These are phyloP conservation scores for Ensete ventricosum DNA, from an alignment of 176 grass and related monocot genomes.

Conservation along the genomic window DNA sequence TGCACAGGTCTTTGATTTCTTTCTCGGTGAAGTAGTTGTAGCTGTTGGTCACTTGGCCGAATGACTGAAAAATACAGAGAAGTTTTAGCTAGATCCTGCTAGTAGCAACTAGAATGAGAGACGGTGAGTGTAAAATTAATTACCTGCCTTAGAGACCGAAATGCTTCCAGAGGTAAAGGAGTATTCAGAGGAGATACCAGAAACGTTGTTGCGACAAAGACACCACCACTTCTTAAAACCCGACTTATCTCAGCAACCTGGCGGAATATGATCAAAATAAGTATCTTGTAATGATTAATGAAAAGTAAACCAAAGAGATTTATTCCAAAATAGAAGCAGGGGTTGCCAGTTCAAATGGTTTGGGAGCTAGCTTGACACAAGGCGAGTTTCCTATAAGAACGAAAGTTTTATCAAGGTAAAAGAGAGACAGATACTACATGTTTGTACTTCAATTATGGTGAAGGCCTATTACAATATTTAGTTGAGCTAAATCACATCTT, in stretches of 20 bases:
- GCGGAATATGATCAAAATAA: background rate
- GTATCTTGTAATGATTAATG: background rate
- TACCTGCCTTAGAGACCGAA: conserved; percentile 70
- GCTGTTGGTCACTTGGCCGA: conserved; percentile 57
- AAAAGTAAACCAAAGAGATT: too few relatives aligned
- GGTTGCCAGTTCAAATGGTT: too few relatives aligned
- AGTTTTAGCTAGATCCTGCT: background rate
- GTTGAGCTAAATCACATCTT: too few relatives aligned
- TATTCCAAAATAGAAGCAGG: too few relatives aligned
- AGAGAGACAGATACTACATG: too few relatives aligned
- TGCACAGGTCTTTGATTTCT: conserved; percentile 83
- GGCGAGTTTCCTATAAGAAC: too few relatives aligned
- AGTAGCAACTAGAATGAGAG: background rate
- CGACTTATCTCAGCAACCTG: conserved; percentile 96
- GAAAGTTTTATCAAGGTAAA: too few relatives aligned
- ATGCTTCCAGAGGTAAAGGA: conserved; percentile 42
- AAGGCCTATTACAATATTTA: too few relatives aligned
- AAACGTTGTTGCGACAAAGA: conserved; percentile 86
- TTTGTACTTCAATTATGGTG: too few relatives aligned
- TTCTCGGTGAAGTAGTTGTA: conserved; percentile 83
- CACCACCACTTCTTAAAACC: conserved; percentile 68
- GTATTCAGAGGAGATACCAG: conserved; percentile 55
- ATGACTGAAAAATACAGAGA: conserved; percentile 33
- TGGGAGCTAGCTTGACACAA: too few relatives aligned
- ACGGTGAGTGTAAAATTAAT: background rate